Conservation (phyloP, 768 basidiomycete species). For the Termitomyces sp. region DNA sequence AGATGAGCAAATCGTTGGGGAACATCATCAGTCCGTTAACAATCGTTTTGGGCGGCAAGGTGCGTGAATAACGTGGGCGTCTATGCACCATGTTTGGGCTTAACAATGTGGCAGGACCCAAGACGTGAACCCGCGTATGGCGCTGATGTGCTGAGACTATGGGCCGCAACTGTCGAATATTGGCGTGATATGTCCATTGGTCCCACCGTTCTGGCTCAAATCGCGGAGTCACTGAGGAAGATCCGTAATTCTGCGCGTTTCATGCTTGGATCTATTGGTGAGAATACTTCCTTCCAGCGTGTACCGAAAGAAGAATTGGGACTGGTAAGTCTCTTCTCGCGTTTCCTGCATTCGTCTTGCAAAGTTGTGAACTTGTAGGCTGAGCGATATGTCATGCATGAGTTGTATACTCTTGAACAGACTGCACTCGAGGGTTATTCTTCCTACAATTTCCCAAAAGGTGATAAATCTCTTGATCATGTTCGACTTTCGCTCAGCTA, state of each 20-base stretch:
- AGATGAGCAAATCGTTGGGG: constrained; percentile 97
- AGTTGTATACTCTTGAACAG: constrained; percentile 68
- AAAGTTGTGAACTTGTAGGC: constrained; percentile 36
- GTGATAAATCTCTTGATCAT: constrained; percentile 28
- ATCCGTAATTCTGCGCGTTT: constrained; percentile 85
- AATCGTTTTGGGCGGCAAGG: constrained; percentile 73
- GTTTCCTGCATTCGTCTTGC: not conserved
- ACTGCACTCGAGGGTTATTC: constrained; percentile 63
- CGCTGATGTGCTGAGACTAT: constrained; percentile 79
- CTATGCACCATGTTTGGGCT: not conserved
- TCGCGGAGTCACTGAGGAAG: constrained; percentile 72
- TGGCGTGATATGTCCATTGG: constrained; percentile 87
- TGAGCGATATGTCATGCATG: constrained; percentile 84
- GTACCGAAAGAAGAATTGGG: constrained; percentile 46
- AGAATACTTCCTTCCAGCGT: constrained; percentile 27
- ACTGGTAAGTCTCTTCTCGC: constrained; percentile 42
- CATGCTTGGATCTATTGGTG: constrained; percentile 72
- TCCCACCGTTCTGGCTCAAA: constrained; percentile 65
- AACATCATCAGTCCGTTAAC: constrained; percentile 85
- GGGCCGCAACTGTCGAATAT: constrained; percentile 90
- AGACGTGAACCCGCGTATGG: constrained; percentile 78
- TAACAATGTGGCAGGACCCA: constrained; percentile 37
- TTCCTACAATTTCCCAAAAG: constrained; percentile 76
- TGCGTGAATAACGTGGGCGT: constrained; percentile 25
- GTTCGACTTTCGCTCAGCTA: constrained; percentile 2